Evolutionary conservation across 129 eudicot genomes (phyloP).

Genomic region (Artemisia tridentata): DNA sequence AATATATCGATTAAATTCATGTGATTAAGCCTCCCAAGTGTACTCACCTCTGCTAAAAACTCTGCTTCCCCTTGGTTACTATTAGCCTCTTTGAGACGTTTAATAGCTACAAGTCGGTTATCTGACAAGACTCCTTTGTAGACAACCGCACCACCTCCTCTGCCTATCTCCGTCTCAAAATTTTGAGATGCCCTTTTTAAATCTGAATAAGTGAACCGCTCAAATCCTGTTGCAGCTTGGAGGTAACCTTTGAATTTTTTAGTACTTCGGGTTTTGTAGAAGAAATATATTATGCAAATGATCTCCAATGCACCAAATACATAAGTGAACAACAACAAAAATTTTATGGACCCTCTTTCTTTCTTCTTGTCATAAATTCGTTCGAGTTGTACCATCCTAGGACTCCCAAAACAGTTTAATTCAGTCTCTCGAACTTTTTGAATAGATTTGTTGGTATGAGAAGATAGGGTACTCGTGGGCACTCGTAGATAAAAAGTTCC

Average conservation of each 20-base stretch:
- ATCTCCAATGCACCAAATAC: conserved; percentile 45
- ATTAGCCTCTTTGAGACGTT: conserved; percentile 30
- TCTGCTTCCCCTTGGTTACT: conserved; percentile 41
- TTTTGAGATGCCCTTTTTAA: conserved; percentile 37
- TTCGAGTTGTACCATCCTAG: conserved; percentile 2
- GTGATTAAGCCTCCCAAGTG: conserved; percentile 46
- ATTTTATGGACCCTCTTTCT: conserved; percentile 23
- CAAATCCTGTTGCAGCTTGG: conserved; percentile 43
- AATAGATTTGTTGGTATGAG: conserved; percentile 3
- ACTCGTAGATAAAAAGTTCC: conserved; percentile 35
- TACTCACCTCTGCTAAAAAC: conserved; percentile 44
- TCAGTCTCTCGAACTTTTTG: neutral
- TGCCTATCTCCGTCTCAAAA: conserved; percentile 44
- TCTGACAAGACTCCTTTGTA: conserved; percentile 37
- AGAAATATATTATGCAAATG: conserved; percentile 24
- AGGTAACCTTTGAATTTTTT: conserved; percentile 23
- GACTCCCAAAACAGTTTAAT: conserved; percentile 16
- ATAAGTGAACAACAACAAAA: conserved; percentile 31
- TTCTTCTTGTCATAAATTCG: conserved; percentile 32
- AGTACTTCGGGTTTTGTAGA: conserved; percentile 19
- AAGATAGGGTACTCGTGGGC: conserved; percentile 17
- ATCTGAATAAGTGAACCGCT: conserved; percentile 36
- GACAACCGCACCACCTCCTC: conserved; percentile 51
- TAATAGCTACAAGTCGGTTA: conserved; percentile 38
- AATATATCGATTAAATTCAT: conserved; percentile 42